These are phyloP conservation scores for Fraxinus albicans DNA, from an alignment of 305 asterid species.

Conservation along the genomic window DNA sequence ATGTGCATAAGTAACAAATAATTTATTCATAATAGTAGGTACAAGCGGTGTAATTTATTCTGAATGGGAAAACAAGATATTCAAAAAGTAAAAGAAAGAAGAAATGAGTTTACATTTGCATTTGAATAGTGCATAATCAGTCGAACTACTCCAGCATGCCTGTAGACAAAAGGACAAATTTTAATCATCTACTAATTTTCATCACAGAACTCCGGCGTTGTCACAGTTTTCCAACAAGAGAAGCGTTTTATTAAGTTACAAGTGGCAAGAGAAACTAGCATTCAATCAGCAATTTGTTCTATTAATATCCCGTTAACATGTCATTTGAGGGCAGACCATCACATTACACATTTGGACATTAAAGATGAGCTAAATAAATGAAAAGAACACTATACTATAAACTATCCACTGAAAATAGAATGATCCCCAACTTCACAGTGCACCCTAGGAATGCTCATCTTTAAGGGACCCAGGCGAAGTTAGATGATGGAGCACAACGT, in stretches of 20 bases:
- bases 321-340: neutral
- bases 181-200: neutral
- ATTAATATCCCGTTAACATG: neutral
- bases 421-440: neutral
- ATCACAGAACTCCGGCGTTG: neutral
- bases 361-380: neutral
- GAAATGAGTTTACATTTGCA: conserved; percentile 54
- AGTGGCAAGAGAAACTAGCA: neutral
- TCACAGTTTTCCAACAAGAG: neutral
- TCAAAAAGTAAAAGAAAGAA: neutral
- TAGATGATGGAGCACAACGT: neutral
- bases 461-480: neutral
- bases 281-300: neutral
- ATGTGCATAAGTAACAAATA: neutral
- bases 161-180: conserved; percentile 29
- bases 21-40: neutral
- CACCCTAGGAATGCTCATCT: neutral
- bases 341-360: neutral
- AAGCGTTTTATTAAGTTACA: neutral
- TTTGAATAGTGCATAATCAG: conserved; percentile 79
- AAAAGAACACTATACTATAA: neutral
- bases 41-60: neutral
- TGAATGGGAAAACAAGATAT: neutral
- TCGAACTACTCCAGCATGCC: conserved; percentile 88
- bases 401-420: neutral